Percentiles rank a stretch among this genome's conserved stretches.
Evolutionary conservation across 768 basidiomycete species (phyloP).

Genomic region (Paxillus involutus): DNA sequence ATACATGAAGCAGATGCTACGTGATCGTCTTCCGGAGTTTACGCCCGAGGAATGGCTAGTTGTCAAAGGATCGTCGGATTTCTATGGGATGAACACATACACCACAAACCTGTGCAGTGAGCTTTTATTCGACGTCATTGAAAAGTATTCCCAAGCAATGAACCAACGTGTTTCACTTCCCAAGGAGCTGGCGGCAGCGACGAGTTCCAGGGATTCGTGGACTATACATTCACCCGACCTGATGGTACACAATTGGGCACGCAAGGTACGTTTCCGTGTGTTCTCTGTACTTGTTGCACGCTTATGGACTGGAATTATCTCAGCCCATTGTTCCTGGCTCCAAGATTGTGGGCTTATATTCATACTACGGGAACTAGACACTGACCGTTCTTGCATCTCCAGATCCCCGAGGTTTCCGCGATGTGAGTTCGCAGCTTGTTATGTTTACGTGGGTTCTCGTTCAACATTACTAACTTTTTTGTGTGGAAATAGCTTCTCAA

Average conservation of each 20-base stretch:
- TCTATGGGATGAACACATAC: slow-evolving; percentile 75
- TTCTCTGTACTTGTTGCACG: neutral
- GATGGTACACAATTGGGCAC: slow-evolving; percentile 65
- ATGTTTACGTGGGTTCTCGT: neutral
- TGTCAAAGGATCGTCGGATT: slow-evolving; percentile 66
- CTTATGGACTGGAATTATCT: neutral
- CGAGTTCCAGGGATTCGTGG: slow-evolving; percentile 62
- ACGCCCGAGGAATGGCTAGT: slow-evolving; percentile 54
- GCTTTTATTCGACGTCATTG: slow-evolving; percentile 15
- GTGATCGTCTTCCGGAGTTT: slow-evolving; percentile 57
- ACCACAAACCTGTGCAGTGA: slow-evolving; percentile 62
- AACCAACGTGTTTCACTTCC: neutral
- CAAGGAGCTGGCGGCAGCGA: slow-evolving; percentile 58
- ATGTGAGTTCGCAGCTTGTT: slow-evolving; percentile 32
- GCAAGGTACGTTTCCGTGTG: slow-evolving; percentile 42
- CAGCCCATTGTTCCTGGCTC: slow-evolving; percentile 64
- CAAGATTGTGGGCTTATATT: slow-evolving; percentile 52
- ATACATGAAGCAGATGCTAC: slow-evolving; percentile 54
- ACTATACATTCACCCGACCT: slow-evolving; percentile 60
- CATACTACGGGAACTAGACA: neutral
- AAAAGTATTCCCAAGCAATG: neutral
- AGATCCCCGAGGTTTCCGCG: slow-evolving; percentile 71
- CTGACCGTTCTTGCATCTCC: neutral
- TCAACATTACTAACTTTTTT: neutral
- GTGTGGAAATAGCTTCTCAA: slow-evolving; percentile 48